Evolutionary conservation across 1,284 basidiomycete species (phyloP), one percentile per base, ranked within the genome.

Genomic region (Apiotrichum laibachii): DNA sequence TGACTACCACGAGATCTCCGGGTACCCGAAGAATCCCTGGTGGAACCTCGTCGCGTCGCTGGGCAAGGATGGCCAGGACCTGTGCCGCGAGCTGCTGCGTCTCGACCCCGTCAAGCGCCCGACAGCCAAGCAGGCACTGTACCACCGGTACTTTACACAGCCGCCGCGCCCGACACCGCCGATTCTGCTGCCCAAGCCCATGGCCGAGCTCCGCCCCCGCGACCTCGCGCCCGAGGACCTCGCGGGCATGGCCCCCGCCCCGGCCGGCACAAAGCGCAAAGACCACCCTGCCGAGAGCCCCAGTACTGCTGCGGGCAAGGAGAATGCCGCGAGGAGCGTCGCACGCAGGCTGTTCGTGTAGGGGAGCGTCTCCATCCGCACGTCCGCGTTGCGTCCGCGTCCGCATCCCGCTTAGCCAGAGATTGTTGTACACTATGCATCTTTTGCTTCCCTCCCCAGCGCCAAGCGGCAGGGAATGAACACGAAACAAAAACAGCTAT

Each of bases 41-140:
- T 73, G 72, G 39, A 86, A 89, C 67, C 83, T 96, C 42, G 95
- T 99, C 79, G 89, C 90, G 0, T 94, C 94, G 1, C 91, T 94
- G 0, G 91, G 86, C 46, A 83, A 86, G 7, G 92, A 96, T 65
- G 87, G 92, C 0, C 81, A 98, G 42, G 93, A 92, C 66, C 82
- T 99, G 13, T 82, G 97, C 40, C 82, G 81, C 59, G 86, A 85
- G 71, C 88, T 90, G 68, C 80, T 99, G 18, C 81, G 84, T 9
- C 97, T 90, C 71, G 92, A 99, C 70, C 96, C 96, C 9, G 81
- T 85, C 39, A 86, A 85, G 68, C 86, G 96, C 3, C 86, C 93
- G 54, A 83, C 84, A 47, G 90, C 93, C n/a, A 83, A 82, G 77
- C 85, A 90, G 67, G 75, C 76, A 13, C 66, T 79, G 1, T 59